Evolutionary conservation across 2,329 filamentous ascomycete species (phyloP), one percentile per base, ranked within the genome.

Genomic region (Fusarium poae): DNA sequence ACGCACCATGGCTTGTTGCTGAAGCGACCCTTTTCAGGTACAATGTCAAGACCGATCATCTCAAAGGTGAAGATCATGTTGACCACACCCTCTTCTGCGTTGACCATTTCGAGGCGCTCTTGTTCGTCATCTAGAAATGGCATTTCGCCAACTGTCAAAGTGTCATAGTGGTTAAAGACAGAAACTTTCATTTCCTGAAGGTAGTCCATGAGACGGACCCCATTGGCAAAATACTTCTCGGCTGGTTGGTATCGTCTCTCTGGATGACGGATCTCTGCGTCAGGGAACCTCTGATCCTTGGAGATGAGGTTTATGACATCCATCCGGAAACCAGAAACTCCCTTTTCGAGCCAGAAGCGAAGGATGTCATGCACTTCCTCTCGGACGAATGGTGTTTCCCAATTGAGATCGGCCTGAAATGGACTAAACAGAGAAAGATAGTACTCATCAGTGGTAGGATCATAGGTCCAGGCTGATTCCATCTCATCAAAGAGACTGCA

Each of bases 351-450:
- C 93, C 92, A 96, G 77, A 94, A 96, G 27, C 86, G 85, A 85
- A 94, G 91, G 15, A 91, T 85, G 27, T 90, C 83, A 76, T 93
- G 91, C 10, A 94, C 88, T 3, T 91, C 92, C 48, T 87, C 80
- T 21, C 92, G 85, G 1, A 91, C 86, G 10, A 86, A 87, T 0
- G 84, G 82, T 58, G 90, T 91, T 75, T 94, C 91, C 92, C 92
- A 96, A 79, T 96, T 96, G 15, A 96, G 82, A 72, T 96, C 93
- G 0, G 92, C 92, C 77, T 95, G 92, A 70, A 92, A 88, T 4
- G 85, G 85, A 20, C 90, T 88, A 76, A 93, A 97, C 12, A 96
- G 83, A 65, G 91, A 89, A 1, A 94, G 86, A 73, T 92, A 94
- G 77, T 93, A 94, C 78, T 94, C 90, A 54, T 85, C 83, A 0